A percentile compares a stretch with the other conserved stretches of the same genome.
phyloP scores from a whole-genome alignment of 2,329 filamentous ascomycete species.

The Colletotrichum camelliae region DNA sequence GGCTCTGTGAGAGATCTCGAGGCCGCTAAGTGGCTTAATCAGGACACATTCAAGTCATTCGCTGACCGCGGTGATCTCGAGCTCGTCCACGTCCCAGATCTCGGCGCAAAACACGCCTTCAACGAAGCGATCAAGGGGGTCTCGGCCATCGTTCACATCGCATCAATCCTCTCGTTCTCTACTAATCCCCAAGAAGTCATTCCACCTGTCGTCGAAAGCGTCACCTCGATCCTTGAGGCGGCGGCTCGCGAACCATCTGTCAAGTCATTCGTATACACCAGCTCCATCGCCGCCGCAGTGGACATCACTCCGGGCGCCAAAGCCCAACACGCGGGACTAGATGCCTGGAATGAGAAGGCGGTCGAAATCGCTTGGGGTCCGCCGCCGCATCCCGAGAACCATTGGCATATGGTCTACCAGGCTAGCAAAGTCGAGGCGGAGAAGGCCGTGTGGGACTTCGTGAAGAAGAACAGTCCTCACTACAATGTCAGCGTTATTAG shows the following conservation, averaged over 20 bases:
- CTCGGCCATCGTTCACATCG: not conserved
- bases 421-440: not conserved
- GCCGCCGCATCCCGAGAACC: not conserved
- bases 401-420: not conserved
- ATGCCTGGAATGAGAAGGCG: not conserved
- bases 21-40: not conserved
- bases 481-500: not conserved
- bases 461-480: not conserved
- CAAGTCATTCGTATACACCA: not conserved
- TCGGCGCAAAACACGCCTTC: not conserved
- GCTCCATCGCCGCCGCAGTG: not conserved
- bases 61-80: not conserved
- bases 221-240: not conserved
- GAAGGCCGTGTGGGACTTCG: not conserved
- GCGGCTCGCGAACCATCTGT: not conserved
- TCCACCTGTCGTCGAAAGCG: not conserved
- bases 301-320: not conserved
- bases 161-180: not conserved
- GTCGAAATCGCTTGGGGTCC: not conserved
- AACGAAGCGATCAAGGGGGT: not conserved
- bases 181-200: not conserved
- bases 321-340: rapidly evolving
- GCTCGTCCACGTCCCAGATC: not conserved
- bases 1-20: not conserved
- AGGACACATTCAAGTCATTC: not conserved